phyloP scores from a whole-genome alignment of 2,329 filamentous ascomycete species.

The Chaetomium strumarium region DNA sequence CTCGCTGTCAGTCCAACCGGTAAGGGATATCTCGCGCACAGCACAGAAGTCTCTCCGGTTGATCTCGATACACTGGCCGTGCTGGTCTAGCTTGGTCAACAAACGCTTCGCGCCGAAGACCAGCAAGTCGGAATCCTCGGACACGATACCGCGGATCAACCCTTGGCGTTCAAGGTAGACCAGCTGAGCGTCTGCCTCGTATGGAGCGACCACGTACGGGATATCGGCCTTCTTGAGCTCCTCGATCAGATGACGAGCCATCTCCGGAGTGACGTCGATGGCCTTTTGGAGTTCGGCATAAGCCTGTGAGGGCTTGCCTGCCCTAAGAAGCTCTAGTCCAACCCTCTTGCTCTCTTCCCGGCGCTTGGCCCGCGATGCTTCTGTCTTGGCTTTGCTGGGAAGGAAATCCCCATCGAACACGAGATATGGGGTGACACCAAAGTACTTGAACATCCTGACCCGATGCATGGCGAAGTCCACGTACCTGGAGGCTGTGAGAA shows the following conservation, averaged over 20 bases:
- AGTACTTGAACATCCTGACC: constrained; percentile 89
- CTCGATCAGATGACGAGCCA: constrained; percentile 88
- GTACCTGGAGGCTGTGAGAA: constrained; percentile 52
- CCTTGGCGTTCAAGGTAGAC: constrained; percentile 87
- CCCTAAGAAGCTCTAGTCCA: constrained; percentile 72
- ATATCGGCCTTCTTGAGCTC: constrained; percentile 76
- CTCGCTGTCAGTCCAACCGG: constrained; percentile 86
- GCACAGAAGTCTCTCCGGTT: constrained; percentile 83
- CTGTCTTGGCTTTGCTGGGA: constrained; percentile 86
- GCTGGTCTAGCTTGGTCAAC: constrained; percentile 89
- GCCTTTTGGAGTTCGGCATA: constrained; percentile 87
- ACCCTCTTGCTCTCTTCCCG: constrained; percentile 70
- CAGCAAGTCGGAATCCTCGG: constrained; percentile 91
- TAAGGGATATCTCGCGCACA: constrained; percentile 79
- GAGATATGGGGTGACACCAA: constrained; percentile 87
- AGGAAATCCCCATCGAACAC: constrained; percentile 95
- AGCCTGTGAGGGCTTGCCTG: constrained; percentile 75
- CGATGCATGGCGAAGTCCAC: constrained; percentile 86
- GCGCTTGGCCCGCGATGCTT: constrained; percentile 66
- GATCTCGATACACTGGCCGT: constrained; percentile 89
- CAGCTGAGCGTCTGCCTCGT: constrained; percentile 95
- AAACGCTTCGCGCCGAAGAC: constrained; percentile 91
- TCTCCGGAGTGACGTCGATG: constrained; percentile 90
- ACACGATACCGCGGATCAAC: constrained; percentile 79
- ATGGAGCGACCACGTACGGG: constrained; percentile 88